A percentile compares a stretch with the other conserved stretches of the same genome.
These are phyloP conservation scores for Rubroshorea leprosula DNA, from an alignment of 345 rosid species.

Conservation along the genomic window DNA sequence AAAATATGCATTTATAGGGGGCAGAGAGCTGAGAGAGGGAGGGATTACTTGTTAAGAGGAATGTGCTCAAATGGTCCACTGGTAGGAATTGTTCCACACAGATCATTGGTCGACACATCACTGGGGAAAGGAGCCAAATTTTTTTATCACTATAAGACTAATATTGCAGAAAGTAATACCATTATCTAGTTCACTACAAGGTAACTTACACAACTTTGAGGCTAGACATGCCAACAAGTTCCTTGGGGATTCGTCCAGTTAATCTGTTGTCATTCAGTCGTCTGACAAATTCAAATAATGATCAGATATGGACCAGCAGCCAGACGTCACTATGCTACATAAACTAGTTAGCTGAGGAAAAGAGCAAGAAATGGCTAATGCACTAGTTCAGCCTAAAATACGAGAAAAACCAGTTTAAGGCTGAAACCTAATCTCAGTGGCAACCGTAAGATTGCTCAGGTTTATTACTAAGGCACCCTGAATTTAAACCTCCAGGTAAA, in stretches of 20 bases:
- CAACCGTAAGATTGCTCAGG: neutral
- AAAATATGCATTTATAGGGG: neutral
- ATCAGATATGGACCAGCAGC: neutral
- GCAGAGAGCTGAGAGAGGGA: neutral
- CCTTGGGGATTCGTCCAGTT: slow-evolving; percentile 64
- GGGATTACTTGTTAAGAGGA: slow-evolving; percentile 72
- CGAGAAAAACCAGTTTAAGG: neutral
- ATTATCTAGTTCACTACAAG: neutral
- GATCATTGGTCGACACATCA: slow-evolving; percentile 79
- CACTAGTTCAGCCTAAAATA: neutral
- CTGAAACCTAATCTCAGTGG: neutral
- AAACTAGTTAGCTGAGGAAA: neutral
- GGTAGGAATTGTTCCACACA: slow-evolving; percentile 97
- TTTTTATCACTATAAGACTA: neutral
- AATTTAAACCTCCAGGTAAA: neutral
- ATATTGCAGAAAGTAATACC: neutral
- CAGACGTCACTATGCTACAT: neutral
- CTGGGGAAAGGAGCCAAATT: slow-evolving; percentile 35
- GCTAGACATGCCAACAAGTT: slow-evolving; percentile 46
- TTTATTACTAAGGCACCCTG: too few species aligned
- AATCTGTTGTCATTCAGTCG: slow-evolving; percentile 60
- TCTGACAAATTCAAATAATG: slow-evolving; percentile 27
- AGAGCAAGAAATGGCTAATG: neutral
- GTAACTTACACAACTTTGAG: slow-evolving; percentile 71
- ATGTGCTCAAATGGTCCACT: slow-evolving; percentile 82